Conservation (phyloP, 1,284 basidiomycete species). For the Rhodofomes roseus region DNA sequence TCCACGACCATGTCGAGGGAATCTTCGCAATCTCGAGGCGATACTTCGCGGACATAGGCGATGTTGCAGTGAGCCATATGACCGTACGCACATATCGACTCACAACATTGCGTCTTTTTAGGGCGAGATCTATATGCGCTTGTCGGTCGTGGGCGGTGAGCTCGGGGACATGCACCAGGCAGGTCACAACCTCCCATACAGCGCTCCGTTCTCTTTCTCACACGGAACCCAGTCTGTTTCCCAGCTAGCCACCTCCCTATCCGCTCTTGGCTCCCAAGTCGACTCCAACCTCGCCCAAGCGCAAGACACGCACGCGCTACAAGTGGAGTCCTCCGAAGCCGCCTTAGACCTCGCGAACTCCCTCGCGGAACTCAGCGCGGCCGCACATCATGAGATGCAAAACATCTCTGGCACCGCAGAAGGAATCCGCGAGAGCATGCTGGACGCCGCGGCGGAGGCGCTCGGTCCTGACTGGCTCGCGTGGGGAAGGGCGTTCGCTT, state of each 20-base stretch:
- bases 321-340: constrained; percentile 32
- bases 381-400: constrained; percentile 22
- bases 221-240: constrained; percentile 6
- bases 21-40: constrained; percentile 11
- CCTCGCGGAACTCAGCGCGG: constrained; percentile 35
- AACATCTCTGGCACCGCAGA: background rate
- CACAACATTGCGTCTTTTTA: constrained; percentile 8
- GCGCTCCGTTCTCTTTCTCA: background rate
- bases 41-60: constrained; percentile 7
- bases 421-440: background rate
- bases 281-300: constrained; percentile 25
- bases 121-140: constrained; percentile 22
- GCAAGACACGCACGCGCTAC: constrained; percentile 27
- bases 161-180: constrained; percentile 30
- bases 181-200: constrained; percentile 5
- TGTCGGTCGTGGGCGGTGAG: constrained; percentile 23
- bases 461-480: background rate
- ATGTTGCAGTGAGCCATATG: constrained; percentile 10
- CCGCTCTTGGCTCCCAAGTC: constrained; percentile 23
- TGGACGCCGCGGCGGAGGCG: background rate
- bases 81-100: background rate
- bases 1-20: background rate
- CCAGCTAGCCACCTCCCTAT: constrained; percentile 19
- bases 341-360: constrained; percentile 31
- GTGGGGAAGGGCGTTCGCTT: background rate